These are phyloP conservation scores for Rhododendron simsii DNA, from an alignment of 148 eudicot genomes.

Conservation along the genomic window DNA sequence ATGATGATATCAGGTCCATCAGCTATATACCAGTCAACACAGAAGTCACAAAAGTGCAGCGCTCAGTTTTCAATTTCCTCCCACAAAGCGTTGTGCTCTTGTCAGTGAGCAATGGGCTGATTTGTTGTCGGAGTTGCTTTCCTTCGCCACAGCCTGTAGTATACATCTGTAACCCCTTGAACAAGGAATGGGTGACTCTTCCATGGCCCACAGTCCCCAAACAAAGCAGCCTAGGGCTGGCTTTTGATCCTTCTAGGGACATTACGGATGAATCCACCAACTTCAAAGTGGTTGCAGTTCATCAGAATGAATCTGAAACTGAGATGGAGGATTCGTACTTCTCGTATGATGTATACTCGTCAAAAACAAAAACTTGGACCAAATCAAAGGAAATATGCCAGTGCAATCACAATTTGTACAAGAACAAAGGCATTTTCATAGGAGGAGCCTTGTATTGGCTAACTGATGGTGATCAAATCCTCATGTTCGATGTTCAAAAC, in stretches of 20 bases:
- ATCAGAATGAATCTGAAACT: conserved; percentile 4
- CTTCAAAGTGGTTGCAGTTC: conserved; percentile 27
- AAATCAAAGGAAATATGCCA: conserved; percentile 24
- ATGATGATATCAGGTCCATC: conserved; percentile 19
- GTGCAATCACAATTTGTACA: conserved; percentile 16
- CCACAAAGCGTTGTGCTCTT: conserved; percentile 30
- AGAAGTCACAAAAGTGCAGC: neutral
- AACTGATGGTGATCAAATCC: conserved; percentile 30
- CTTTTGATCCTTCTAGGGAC: conserved; percentile 32
- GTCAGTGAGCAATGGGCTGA: conserved; percentile 32
- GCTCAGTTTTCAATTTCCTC: conserved; percentile 29
- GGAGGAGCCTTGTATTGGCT: conserved; percentile 32
- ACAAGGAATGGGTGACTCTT: conserved; percentile 31
- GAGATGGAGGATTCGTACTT: conserved; percentile 14
- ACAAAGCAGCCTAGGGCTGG: conserved; percentile 24
- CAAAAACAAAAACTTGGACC: conserved; percentile 28
- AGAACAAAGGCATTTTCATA: conserved; percentile 27
- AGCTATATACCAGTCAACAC: conserved; percentile 26
- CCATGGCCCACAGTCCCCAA: conserved; percentile 15
- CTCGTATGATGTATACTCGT: conserved; percentile 27
- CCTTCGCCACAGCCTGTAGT: conserved; percentile 19
- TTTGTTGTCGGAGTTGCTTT: conserved; percentile 41
- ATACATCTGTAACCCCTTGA: conserved; percentile 43
- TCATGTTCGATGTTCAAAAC: conserved; percentile 31
- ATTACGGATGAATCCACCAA: conserved; percentile 19